Conservation (phyloP, 495 filamentous ascomycete genomes). For the Penicillium lagena region DNA sequence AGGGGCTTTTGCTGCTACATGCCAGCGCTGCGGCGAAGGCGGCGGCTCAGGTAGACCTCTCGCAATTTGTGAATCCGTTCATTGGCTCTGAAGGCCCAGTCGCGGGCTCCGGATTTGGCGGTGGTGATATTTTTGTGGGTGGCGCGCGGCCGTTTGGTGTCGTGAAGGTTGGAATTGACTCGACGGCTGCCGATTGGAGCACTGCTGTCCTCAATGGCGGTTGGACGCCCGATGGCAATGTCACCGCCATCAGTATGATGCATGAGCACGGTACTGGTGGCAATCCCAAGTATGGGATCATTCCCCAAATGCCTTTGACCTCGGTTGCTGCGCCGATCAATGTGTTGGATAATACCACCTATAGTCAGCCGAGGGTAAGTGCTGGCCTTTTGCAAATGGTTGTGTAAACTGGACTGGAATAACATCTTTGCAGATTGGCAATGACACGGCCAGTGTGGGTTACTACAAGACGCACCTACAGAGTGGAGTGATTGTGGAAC, state of each 20-base stretch:
- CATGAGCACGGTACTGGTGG: slow-evolving; percentile 68
- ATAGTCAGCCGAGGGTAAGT: slow-evolving; percentile 30
- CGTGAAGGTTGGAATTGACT: slow-evolving; percentile 62
- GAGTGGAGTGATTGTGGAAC: slow-evolving; percentile 49
- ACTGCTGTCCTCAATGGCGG: slow-evolving; percentile 43
- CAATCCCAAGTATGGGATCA: slow-evolving; percentile 62
- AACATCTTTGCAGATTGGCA: slow-evolving; percentile 17
- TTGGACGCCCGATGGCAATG: slow-evolving; percentile 50
- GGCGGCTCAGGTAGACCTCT: slow-evolving; percentile 24
- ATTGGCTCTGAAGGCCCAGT: slow-evolving; percentile 30
- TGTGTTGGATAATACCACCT: slow-evolving; percentile 34
- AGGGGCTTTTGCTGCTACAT: not conserved
- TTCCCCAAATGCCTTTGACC: slow-evolving; percentile 55
- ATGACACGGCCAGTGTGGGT: slow-evolving; percentile 50
- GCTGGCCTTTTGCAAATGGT: not conserved
- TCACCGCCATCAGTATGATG: slow-evolving; percentile 61
- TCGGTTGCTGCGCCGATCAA: slow-evolving; percentile 27
- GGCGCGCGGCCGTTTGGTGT: slow-evolving; percentile 59
- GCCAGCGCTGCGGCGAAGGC: not conserved
- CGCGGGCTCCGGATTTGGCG: slow-evolving; percentile 28
- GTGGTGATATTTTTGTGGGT: slow-evolving; percentile 65
- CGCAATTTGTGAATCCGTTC: slow-evolving; percentile 41
- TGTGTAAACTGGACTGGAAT: not conserved
- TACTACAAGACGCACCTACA: slow-evolving; percentile 53
- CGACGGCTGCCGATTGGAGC: slow-evolving; percentile 48